Percentiles rank a stretch among this genome's conserved stretches.
Conservation (phyloP, 1,139 yeast species). For the Diutina ranongensis region DNA sequence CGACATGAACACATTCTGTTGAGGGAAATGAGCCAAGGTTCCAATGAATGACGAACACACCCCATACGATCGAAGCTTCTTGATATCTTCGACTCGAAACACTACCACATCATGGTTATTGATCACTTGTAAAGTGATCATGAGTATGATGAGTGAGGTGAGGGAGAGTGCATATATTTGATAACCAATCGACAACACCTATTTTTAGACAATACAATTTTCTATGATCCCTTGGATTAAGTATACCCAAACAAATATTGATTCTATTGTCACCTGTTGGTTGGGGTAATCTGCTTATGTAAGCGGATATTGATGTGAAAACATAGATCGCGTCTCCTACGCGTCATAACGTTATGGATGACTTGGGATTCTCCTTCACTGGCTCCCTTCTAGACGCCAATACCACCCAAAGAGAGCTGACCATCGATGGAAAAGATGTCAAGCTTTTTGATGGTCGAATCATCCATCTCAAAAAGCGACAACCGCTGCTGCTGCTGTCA, state of each 20-base stretch:
- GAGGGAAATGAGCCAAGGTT: not conserved
- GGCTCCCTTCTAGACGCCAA: conserved; percentile 4
- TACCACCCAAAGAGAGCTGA: conserved; percentile 1
- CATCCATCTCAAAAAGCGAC: not conserved
- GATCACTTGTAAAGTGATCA: conserved; percentile 2
- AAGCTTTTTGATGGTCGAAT: not conserved
- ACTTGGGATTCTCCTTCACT: conserved; percentile 1
- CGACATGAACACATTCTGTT: conserved; percentile 4
- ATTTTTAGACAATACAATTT: no score
- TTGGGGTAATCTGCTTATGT: no score
- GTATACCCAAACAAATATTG: no score
- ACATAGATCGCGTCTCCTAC: no score
- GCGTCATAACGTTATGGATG: not conserved
- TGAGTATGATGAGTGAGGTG: no score
- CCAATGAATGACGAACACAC: conserved; percentile 4
- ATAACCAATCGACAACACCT: no score
- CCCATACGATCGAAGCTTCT: not conserved
- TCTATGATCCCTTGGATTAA: no score
- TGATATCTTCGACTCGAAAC: not conserved
- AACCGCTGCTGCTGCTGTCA: not conserved
- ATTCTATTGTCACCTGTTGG: no score
- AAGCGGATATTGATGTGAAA: no score
- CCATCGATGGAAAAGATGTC: conserved; percentile 1
- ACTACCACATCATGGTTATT: not conserved
- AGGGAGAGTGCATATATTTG: no score